These are phyloP conservation scores for Fimicolochytrium jonesii DNA, from an alignment of 192 early-diverging fungal species.

Conservation along the genomic window DNA sequence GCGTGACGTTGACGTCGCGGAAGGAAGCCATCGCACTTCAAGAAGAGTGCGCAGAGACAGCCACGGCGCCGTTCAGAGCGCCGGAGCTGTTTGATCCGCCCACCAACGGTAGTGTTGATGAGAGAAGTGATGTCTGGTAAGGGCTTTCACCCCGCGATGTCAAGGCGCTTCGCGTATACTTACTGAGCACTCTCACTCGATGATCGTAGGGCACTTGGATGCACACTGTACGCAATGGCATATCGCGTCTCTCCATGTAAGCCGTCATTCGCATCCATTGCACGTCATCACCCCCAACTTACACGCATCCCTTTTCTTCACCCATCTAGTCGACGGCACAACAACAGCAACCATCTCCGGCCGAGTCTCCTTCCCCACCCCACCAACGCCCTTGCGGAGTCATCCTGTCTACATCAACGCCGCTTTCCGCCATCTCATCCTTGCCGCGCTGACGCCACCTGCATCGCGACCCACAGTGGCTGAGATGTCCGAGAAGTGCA, in stretches of 20 bases:
- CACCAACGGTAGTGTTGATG: constrained; percentile 27
- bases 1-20: constrained; percentile 31
- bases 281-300: no score
- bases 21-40: constrained; percentile 43
- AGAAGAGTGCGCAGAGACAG: constrained; percentile 47
- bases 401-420: no score
- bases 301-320: no score
- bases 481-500: constrained; percentile 1
- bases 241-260: constrained; percentile 43
- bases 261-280: not conserved
- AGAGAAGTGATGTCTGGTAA: constrained; percentile 41
- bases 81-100: constrained; percentile 53
- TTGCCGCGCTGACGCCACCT: not conserved
- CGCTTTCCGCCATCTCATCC: constrained; percentile 9
- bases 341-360: constrained; percentile 40
- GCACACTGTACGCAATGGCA: constrained; percentile 48
- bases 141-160: no score
- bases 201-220: constrained; percentile 46
- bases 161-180: not conserved
- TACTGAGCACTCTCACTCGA: no score
- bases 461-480: not conserved
- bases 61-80: constrained; percentile 46
- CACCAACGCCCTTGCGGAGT: constrained; percentile 8
- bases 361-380: constrained; percentile 32
- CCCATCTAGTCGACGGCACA: constrained; percentile 39